phyloP scores from a whole-genome alignment of 2,329 filamentous ascomycete genomes.

The Westerdykella sp. region DNA sequence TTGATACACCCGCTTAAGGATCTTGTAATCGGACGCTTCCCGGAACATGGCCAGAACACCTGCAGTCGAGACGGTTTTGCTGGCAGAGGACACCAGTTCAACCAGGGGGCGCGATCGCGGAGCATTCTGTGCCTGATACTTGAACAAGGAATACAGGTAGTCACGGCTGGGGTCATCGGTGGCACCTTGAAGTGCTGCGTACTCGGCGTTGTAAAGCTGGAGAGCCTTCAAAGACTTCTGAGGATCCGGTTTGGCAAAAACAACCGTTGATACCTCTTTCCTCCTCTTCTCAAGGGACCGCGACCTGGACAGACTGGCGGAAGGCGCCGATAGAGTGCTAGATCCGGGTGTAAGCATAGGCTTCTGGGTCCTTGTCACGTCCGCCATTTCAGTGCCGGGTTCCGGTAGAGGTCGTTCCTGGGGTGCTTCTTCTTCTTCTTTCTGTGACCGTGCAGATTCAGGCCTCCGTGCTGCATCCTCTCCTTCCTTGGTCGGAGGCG shows the following conservation, averaged over 20 bases:
- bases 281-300: slow-evolving; percentile 36
- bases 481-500: slow-evolving; percentile 8
- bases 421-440: slow-evolving; percentile 55
- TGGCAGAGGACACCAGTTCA: slow-evolving; percentile 71
- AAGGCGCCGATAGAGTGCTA: slow-evolving; percentile 19
- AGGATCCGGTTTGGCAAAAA: slow-evolving; percentile 62
- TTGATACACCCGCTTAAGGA: slow-evolving; percentile 80
- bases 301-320: slow-evolving; percentile 20
- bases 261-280: slow-evolving; percentile 65
- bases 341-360: slow-evolving; percentile 37
- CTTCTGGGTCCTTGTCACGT: slow-evolving; percentile 48
- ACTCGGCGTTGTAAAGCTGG: slow-evolving; percentile 35
- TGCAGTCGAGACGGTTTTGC: slow-evolving; percentile 82
- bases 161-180: slow-evolving; percentile 47
- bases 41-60: slow-evolving; percentile 78
- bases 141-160: slow-evolving; percentile 58
- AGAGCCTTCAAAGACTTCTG: slow-evolving; percentile 23
- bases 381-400: slow-evolving; percentile 66
- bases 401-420: slow-evolving; percentile 64
- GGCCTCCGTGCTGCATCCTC: slow-evolving; percentile 20
- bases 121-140: slow-evolving; percentile 51
- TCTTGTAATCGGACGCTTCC: slow-evolving; percentile 81
- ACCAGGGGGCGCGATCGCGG: slow-evolving; percentile 52
- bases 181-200: slow-evolving; percentile 42
- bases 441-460: slow-evolving; percentile 11